Evolutionary conservation across 148 eudicot species (phyloP).

Genomic region (Rhododendron ferrugineum): DNA sequence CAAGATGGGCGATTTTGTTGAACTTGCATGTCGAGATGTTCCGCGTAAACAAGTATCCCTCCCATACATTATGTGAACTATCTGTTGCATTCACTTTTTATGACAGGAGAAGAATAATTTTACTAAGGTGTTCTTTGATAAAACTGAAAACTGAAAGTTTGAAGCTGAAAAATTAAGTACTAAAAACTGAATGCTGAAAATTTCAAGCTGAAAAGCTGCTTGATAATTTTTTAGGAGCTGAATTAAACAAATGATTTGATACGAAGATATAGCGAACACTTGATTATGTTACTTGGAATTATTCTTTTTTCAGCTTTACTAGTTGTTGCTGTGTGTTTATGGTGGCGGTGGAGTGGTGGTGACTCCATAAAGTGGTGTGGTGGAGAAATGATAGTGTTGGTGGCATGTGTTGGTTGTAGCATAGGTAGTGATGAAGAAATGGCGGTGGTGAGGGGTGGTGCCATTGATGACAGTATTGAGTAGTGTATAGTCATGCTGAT

Average conservation of each 20-base stretch:
- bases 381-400: not conserved
- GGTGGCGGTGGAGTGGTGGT: not conserved
- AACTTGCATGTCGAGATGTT: constrained; percentile 99
- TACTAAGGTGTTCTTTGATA: not conserved
- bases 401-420: not conserved
- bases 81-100: constrained; percentile 1
- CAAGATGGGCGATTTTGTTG: constrained; percentile 96
- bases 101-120: not conserved
- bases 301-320: not conserved
- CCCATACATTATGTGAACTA: not conserved
- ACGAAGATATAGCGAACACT: not conserved
- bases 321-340: not conserved
- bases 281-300: not conserved
- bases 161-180: not conserved
- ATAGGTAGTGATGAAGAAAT: not conserved
- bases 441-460: not conserved
- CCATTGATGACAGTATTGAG: not conserved
- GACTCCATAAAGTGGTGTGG: not conserved
- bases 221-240: not conserved
- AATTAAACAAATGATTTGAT: not conserved
- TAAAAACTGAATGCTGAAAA: not conserved
- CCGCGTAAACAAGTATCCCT: constrained; percentile 97
- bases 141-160: not conserved
- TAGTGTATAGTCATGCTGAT: not conserved
- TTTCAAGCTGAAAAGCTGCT: not conserved